Conservation (phyloP, 768 basidiomycete species). For the Mycena rebaudengoi region DNA sequence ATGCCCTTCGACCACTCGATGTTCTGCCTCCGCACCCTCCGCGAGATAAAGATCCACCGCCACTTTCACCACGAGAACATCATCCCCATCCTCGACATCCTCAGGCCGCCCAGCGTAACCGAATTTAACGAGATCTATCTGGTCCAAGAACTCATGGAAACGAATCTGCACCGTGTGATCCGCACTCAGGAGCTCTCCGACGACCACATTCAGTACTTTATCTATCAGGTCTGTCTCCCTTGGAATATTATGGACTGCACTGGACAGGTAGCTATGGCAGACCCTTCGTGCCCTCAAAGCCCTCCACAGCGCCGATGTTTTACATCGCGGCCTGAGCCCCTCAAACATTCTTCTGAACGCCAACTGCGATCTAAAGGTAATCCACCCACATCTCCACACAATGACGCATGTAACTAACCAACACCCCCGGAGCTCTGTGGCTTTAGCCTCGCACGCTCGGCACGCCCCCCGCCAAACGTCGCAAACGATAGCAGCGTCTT, state of each 20-base stretch:
- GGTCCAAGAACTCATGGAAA: conserved; percentile 84
- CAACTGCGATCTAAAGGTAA: conserved; percentile 94
- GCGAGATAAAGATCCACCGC: conserved; percentile 94
- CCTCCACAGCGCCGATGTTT: conserved; percentile 92
- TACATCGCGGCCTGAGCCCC: conserved; percentile 95
- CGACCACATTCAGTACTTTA: conserved; percentile 97
- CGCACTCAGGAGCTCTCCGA: conserved; percentile 93
- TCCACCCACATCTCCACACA: no score
- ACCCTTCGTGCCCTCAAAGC: conserved; percentile 94
- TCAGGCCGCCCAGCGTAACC: conserved; percentile 78
- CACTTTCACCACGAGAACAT: conserved; percentile 91
- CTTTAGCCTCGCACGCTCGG: conserved; percentile 89
- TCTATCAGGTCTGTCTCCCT: no score
- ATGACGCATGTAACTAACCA: no score
- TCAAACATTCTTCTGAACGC: conserved; percentile 95
- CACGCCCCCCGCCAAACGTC: conserved; percentile 72
- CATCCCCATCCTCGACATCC: conserved; percentile 94
- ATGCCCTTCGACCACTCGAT: conserved; percentile 94
- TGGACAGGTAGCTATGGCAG: no score
- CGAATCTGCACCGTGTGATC: conserved; percentile 96
- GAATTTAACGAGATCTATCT: conserved; percentile 87
- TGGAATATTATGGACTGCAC: no score
- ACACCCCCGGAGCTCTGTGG: no score
- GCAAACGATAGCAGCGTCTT: conserved; percentile 83
- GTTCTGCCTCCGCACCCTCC: conserved; percentile 86